Percentiles rank a stretch among this genome's conserved stretches.
These are phyloP conservation scores for Eudorina sp. DNA, from an alignment of 139 green algal species.

Conservation along the genomic window DNA sequence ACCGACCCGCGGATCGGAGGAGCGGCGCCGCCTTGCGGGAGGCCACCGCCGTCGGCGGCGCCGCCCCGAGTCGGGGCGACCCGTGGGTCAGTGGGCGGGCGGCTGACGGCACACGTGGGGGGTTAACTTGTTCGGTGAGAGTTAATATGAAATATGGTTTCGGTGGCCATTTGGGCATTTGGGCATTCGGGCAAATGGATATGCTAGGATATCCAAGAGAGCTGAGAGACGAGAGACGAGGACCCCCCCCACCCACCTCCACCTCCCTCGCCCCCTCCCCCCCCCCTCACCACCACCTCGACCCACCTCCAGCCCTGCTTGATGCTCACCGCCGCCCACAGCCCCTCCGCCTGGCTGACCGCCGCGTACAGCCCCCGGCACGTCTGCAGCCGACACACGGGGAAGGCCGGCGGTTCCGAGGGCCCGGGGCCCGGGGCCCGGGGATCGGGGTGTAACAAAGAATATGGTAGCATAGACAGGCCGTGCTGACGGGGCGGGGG, in stretches of 20 bases:
- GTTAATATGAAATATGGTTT: no score
- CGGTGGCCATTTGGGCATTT: no score
- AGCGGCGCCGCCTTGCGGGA: no score
- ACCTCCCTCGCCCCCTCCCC: not conserved
- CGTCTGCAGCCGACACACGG: not conserved
- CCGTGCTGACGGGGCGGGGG: not conserved
- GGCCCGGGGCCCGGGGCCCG: not conserved
- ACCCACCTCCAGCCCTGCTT: conserved; percentile 20
- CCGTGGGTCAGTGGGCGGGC: not conserved
- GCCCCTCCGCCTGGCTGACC: not conserved
- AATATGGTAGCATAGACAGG: not conserved
- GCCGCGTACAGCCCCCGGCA: not conserved
- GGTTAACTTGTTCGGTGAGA: no score
- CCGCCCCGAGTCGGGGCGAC: not conserved
- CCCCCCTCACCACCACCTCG: not conserved
- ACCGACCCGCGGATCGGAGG: no score
- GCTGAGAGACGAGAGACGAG: not conserved
- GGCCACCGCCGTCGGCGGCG: not conserved
- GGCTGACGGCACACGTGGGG: no score
- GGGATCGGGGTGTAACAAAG: no score
- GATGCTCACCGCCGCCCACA: conserved; percentile 28
- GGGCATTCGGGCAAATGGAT: no score
- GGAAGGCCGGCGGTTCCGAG: not conserved
- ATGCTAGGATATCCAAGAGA: not conserved
- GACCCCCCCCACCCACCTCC: not conserved